Base-by-base conservation (phyloP, 176 grass and related monocot genomes). In the Stipa capillata region DNA sequence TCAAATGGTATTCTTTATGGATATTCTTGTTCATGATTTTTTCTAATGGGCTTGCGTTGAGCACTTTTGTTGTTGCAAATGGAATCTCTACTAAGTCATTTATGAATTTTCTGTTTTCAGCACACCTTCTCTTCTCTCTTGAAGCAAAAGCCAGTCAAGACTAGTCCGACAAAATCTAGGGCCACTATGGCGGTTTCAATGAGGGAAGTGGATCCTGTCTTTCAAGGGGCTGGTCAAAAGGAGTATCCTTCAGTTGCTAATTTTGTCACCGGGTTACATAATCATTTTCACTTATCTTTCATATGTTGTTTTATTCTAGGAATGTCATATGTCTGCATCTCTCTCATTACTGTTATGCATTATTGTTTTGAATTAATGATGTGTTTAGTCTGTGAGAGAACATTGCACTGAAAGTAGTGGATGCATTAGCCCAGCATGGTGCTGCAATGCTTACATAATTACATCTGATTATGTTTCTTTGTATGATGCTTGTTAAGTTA, bases 211-310 rank as follows among this genome's bases (percentile, higher is more conserved):
- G 94, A 97, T 79, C 78, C 91, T 33, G 91, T 86, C 58, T 97
- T 97, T 83, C 91, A 93, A 74, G 87, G 91, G n/a, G 84, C 85
- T 16, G 94, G 91, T 42, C 94, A 92, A 86, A 97, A 97, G 73
- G 84, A 90, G 94, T 97, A 97, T 97, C 91, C 94, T 82, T 90
- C 39, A 76, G 10, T 75, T 80, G 54, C 20, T 82, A 42, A 28
- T 82, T 84, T 85, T 42, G 32, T 65, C 76, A 69, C 23, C 3
- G 14, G 4, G 41, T 43, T 66, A 56, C 69, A 81, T 82, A 25
- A 59, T 68, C 13, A 60, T 74, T 40, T 85, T 63, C 23, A 52
- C 21, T 27, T 85, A 7, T 65, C 39, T 28, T 24, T 47, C 34
- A 35, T 77, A 4, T 23, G 4, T 62, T 10, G 34, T 73, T 42